phyloP scores from a whole-genome alignment of 1,139 yeast species.

The Kurtzmaniella quercitrusa region DNA sequence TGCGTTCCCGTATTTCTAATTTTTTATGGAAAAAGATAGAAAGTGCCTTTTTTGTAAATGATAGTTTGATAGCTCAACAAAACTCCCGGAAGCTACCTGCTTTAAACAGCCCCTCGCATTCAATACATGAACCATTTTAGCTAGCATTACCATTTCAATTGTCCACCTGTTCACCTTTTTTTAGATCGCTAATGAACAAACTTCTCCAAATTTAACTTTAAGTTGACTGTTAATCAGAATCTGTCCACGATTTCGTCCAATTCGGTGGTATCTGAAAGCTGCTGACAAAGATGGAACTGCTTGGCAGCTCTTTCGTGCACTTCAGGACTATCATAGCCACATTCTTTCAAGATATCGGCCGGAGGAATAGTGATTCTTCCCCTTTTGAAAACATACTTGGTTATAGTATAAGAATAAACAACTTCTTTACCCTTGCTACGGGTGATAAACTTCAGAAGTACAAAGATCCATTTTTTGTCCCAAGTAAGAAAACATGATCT shows the following conservation, averaged over 20 bases:
- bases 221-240: constrained; percentile 6
- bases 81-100: too few species aligned
- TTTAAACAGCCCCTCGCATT: too few species aligned
- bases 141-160: too few species aligned
- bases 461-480: constrained; percentile 85
- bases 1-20: too few species aligned
- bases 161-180: too few species aligned
- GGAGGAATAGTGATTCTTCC: constrained; percentile 73
- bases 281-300: constrained; percentile 25
- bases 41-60: too few species aligned
- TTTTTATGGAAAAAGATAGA: too few species aligned
- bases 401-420: constrained; percentile 58
- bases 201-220: too few species aligned
- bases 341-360: constrained; percentile 47
- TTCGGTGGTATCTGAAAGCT: constrained; percentile 27
- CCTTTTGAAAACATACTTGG: constrained; percentile 71
- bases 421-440: constrained; percentile 31
- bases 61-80: too few species aligned
- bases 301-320: constrained; percentile 37
- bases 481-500: constrained; percentile 67
- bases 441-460: constrained; percentile 58
- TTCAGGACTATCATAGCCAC: constrained; percentile 55
- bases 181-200: too few species aligned
- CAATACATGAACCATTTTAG: too few species aligned
- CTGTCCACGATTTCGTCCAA: constrained; percentile 19